Conservation (phyloP, 495 filamentous ascomycete genomes). For the Penicillium coprophilum region DNA sequence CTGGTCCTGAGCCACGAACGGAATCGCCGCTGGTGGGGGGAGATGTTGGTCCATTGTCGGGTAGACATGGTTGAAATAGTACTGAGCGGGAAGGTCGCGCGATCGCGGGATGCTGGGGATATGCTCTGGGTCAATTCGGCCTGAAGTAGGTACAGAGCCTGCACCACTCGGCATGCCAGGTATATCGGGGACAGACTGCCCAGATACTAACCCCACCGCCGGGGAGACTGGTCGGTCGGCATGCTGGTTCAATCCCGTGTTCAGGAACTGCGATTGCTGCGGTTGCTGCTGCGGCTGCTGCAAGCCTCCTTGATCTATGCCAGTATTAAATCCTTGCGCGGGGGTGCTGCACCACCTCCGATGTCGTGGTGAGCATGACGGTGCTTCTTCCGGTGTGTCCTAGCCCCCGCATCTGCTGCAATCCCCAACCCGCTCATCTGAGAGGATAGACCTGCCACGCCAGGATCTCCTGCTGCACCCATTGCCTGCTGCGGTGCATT, state of each 20-base stretch:
- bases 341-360: conserved; percentile 53
- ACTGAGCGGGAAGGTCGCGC: conserved; percentile 74
- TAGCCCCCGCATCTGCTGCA: conserved; percentile 59
- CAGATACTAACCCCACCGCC: conserved; percentile 49
- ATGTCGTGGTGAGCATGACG: conserved; percentile 89
- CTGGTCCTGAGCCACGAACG: conserved; percentile 91
- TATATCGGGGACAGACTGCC: conserved; percentile 48
- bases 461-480: conserved; percentile 36
- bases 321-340: conserved; percentile 63
- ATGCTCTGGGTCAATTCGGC: conserved; percentile 84
- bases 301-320: conserved; percentile 53
- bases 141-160: conserved; percentile 59
- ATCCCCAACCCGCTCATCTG: conserved; percentile 86
- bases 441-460: conserved; percentile 64
- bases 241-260: conserved; percentile 58
- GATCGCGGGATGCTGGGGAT: conserved; percentile 88
- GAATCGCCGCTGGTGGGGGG: conserved; percentile 84
- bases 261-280: conserved; percentile 64
- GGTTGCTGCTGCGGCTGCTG: conserved; percentile 43
- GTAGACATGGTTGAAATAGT: conserved; percentile 84
- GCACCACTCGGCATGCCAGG: conserved; percentile 45
- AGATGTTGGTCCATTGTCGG: conserved; percentile 91
- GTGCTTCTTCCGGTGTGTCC: conserved; percentile 84
- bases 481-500: conserved; percentile 35
- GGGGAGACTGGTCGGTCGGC: conserved; percentile 52